These are phyloP conservation scores for Pleurotus pulmonarius DNA, from an alignment of 768 basidiomycete species.

Conservation along the genomic window DNA sequence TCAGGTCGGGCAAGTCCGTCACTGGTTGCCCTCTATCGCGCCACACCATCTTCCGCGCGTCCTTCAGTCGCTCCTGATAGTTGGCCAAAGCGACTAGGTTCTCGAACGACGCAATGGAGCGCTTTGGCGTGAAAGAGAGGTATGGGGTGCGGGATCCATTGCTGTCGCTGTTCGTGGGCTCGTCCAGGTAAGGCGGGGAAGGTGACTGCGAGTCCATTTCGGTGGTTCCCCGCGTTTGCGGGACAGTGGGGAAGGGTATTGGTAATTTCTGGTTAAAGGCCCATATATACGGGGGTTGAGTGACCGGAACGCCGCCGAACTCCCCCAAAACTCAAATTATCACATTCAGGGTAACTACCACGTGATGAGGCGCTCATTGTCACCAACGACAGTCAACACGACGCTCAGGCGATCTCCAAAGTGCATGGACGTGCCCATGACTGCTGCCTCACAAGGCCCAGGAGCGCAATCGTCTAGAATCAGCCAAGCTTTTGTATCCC, in stretches of 20 bases:
- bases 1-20: conserved; percentile 57
- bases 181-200: background rate
- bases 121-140: conserved; percentile 48
- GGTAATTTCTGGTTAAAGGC: too few species aligned
- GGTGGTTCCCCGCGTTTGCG: background rate
- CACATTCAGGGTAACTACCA: too few species aligned
- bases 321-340: too few species aligned
- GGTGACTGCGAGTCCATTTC: background rate
- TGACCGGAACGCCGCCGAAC: too few species aligned
- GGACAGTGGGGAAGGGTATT: too few species aligned
- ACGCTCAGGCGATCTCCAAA: background rate
- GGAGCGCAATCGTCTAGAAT: too few species aligned
- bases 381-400: too few species aligned
- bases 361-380: too few species aligned
- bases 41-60: conserved; percentile 81
- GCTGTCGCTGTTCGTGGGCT: background rate
- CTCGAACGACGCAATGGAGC: conserved; percentile 74
- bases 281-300: too few species aligned
- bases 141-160: conserved; percentile 4
- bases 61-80: conserved; percentile 69
- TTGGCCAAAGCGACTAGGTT: conserved; percentile 83
- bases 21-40: conserved; percentile 75
- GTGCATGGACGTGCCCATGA: too few species aligned
- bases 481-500: too few species aligned
- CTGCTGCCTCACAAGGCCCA: too few species aligned